These are phyloP conservation scores for Botrytis tulipae DNA, from an alignment of 2,329 filamentous ascomycete species.

Conservation along the genomic window DNA sequence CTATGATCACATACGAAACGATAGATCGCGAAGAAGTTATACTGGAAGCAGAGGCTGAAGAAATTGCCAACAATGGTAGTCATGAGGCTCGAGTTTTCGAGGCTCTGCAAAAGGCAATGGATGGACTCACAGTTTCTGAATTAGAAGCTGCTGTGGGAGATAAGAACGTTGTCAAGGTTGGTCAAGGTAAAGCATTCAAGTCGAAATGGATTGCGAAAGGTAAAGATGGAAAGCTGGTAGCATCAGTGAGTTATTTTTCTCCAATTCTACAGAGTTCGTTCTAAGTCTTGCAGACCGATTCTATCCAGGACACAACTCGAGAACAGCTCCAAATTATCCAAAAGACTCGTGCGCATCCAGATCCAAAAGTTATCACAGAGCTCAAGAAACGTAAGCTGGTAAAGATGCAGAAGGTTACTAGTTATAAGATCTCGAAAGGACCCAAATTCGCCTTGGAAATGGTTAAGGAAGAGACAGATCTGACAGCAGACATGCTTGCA, in stretches of 20 bases:
- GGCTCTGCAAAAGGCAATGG: conserved; percentile 66
- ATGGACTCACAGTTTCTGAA: conserved; percentile 78
- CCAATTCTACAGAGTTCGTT: conserved; percentile 1
- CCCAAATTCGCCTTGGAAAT: conserved; percentile 86
- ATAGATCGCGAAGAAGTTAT: conserved; percentile 74
- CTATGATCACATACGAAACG: conserved; percentile 84
- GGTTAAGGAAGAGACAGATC: conserved; percentile 87
- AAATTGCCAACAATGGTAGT: conserved; percentile 71
- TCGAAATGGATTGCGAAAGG: conserved; percentile 68
- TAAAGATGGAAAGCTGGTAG: conserved; percentile 55
- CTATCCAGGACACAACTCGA: conserved; percentile 76
- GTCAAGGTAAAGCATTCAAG: conserved; percentile 93
- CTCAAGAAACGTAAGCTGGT: conserved; percentile 91
- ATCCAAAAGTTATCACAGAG: conserved; percentile 75
- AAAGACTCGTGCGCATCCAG: conserved; percentile 64
- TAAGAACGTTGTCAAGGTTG: conserved; percentile 73
- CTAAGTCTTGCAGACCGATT: conserved; percentile 52
- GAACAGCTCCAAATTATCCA: conserved; percentile 73
- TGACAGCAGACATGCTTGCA: conserved; percentile 89
- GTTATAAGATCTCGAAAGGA: conserved; percentile 81
- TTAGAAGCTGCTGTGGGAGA: conserved; percentile 68
- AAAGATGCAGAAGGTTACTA: conserved; percentile 77
- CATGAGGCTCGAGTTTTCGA: conserved; percentile 83
- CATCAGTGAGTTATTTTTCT: conserved; percentile 45
- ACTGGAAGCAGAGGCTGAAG: conserved; percentile 72